These are phyloP conservation scores for Otatea glauca DNA, from an alignment of 176 grass and related monocot species.

Conservation along the genomic window DNA sequence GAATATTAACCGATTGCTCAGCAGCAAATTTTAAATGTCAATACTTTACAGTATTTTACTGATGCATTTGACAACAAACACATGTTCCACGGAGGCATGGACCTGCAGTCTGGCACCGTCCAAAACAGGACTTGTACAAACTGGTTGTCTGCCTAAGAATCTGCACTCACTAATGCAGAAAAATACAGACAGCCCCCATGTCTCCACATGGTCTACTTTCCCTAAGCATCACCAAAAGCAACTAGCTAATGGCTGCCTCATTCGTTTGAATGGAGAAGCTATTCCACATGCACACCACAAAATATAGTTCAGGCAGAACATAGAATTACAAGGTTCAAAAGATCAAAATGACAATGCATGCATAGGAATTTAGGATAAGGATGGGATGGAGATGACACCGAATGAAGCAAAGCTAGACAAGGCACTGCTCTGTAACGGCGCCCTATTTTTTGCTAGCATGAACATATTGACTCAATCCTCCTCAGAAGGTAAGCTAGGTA, in stretches of 20 bases:
- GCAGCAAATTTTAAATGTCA: no score
- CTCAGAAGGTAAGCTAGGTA: neutral
- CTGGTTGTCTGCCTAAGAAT: neutral
- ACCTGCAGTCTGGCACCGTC: neutral
- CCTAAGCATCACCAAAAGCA: constrained; percentile 36
- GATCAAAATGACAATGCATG: neutral
- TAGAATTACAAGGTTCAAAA: neutral
- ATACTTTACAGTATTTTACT: neutral
- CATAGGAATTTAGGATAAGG: neutral
- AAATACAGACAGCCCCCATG: neutral
- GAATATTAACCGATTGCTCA: neutral
- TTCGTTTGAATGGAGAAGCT: constrained; percentile 12
- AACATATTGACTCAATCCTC: neutral
- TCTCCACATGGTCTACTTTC: constrained; percentile 36
- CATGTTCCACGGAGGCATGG: constrained; percentile 3
- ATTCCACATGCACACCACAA: neutral
- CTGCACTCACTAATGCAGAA: constrained; percentile 13
- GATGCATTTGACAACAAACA: constrained; percentile 9
- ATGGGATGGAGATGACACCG: neutral
- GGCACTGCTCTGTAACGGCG: neutral
- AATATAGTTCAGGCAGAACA: neutral
- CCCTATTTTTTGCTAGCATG: neutral
- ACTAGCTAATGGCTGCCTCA: constrained; percentile 7
- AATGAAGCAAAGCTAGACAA: neutral
- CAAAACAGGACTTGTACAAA: neutral